Evolutionary conservation across 2,329 filamentous ascomycete genomes (phyloP).

Genomic region (Penicillium expansum): DNA sequence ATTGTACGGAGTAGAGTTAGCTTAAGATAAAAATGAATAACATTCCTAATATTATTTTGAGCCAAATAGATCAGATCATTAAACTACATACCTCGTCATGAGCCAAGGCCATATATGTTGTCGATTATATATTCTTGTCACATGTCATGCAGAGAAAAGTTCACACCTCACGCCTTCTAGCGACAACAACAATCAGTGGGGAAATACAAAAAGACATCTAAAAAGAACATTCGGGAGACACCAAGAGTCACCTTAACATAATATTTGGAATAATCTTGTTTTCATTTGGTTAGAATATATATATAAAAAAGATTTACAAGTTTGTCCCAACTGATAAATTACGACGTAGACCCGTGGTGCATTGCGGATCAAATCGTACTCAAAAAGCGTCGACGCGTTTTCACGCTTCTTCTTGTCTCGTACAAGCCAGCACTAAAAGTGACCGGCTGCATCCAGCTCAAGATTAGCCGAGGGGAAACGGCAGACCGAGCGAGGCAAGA

Average conservation of each 20-base stretch:
- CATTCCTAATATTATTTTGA: too few relatives aligned
- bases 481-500: conserved; percentile 53
- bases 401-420: conserved; percentile 47
- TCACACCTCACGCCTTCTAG: too few relatives aligned
- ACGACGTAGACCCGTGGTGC: conserved; percentile 39
- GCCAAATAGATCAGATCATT: background rate
- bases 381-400: conserved; percentile 47
- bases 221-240: too few relatives aligned
- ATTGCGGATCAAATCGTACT: conserved; percentile 47
- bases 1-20: background rate
- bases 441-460: conserved; percentile 41
- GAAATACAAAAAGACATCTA: too few relatives aligned
- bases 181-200: too few relatives aligned
- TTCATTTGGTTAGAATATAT: background rate
- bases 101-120: background rate
- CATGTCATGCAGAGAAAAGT: background rate
- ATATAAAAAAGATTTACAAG: background rate
- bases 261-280: too few relatives aligned
- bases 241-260: too few relatives aligned
- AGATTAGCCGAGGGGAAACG: conserved; percentile 34
- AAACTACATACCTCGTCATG: background rate
- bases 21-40: background rate
- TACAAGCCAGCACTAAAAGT: conserved; percentile 33
- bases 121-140: background rate
- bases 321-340: conserved; percentile 48